A percentile compares a stretch with the other conserved stretches of the same genome.
phyloP scores from a whole-genome alignment of 257 asterid species.

The Nyctanthes arbortristis region DNA sequence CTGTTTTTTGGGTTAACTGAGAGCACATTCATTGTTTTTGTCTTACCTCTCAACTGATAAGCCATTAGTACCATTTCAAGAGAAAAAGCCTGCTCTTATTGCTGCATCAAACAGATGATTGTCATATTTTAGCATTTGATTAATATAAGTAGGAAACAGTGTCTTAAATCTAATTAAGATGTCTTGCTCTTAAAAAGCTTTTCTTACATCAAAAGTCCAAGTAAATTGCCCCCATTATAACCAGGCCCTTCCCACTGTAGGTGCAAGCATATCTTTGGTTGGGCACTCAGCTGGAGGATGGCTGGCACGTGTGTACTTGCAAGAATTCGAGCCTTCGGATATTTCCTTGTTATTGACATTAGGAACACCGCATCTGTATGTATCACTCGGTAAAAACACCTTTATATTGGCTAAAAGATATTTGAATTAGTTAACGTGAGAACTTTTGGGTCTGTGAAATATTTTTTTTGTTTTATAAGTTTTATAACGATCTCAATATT shows the following conservation, averaged over 20 bases:
- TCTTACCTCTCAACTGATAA: neutral
- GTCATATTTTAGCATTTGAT: neutral
- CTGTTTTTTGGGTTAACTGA: neutral
- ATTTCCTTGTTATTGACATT: constrained; percentile 74
- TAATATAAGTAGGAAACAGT: neutral
- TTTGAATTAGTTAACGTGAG: neutral
- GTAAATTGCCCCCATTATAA: constrained; percentile 28
- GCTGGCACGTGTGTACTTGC: constrained; percentile 89
- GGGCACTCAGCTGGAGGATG: constrained; percentile 99
- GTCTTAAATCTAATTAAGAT: constrained; percentile 8
- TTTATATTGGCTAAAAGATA: too few relatives aligned
- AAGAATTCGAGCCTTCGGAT: constrained; percentile 68
- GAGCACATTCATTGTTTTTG: neutral
- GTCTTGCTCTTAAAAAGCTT: neutral
- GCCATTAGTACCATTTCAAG: neutral
- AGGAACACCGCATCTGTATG: constrained; percentile 96
- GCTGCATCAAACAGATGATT: neutral
- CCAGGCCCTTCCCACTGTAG: constrained; percentile 49
- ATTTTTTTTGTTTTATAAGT: neutral
- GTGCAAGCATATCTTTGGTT: constrained; percentile 68
- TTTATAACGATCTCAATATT: constrained; percentile 15
- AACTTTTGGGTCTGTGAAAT: neutral
- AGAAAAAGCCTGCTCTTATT: neutral
- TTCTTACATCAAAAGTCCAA: neutral
- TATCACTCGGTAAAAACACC: neutral